phyloP scores from a whole-genome alignment of 2,329 filamentous ascomycete genomes.

The Pseudofabraea citricarpa region DNA sequence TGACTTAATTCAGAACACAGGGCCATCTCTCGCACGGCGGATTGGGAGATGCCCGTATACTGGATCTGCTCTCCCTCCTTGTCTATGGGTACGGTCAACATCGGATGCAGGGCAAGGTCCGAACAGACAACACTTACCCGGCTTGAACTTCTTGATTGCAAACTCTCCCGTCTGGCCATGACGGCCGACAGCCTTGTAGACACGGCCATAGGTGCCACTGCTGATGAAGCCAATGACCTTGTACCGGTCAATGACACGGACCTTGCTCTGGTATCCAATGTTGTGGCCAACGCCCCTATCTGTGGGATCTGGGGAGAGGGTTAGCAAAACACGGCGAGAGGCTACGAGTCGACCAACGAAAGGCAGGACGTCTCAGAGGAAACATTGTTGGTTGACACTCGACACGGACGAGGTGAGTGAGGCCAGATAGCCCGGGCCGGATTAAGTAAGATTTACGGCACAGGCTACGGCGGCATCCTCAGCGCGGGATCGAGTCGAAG shows the following conservation, averaged over 20 bases:
- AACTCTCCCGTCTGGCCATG: slow-evolving; percentile 75
- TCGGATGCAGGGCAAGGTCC: neutral
- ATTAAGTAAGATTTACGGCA: slow-evolving; percentile 5
- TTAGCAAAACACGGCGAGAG: slow-evolving; percentile 29
- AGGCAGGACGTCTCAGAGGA: slow-evolving; percentile 20
- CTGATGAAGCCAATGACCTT: slow-evolving; percentile 98
- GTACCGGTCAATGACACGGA: slow-evolving; percentile 87
- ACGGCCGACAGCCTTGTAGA: slow-evolving; percentile 88
- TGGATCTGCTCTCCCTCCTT: slow-evolving; percentile 94
- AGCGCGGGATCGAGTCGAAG: neutral
- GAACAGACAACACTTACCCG: slow-evolving; percentile 12
- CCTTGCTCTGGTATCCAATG: slow-evolving; percentile 65
- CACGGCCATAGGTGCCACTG: slow-evolving; percentile 93
- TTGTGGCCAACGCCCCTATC: slow-evolving; percentile 41
- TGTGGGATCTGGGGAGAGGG: slow-evolving; percentile 42
- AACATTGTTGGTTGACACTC: slow-evolving; percentile 22
- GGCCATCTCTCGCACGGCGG: slow-evolving; percentile 95
- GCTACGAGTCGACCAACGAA: slow-evolving; percentile 27
- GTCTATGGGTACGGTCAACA: slow-evolving; percentile 40
- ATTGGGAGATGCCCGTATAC: slow-evolving; percentile 97
- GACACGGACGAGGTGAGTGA: slow-evolving; percentile 2
- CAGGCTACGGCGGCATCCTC: slow-evolving; percentile 1
- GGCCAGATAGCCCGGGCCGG: slow-evolving; percentile 4
- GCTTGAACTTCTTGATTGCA: slow-evolving; percentile 87
- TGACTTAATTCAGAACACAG: slow-evolving; percentile 89